These are phyloP conservation scores for Candida sphagnicola DNA, from an alignment of 805 yeast genomes.

Conservation along the genomic window DNA sequence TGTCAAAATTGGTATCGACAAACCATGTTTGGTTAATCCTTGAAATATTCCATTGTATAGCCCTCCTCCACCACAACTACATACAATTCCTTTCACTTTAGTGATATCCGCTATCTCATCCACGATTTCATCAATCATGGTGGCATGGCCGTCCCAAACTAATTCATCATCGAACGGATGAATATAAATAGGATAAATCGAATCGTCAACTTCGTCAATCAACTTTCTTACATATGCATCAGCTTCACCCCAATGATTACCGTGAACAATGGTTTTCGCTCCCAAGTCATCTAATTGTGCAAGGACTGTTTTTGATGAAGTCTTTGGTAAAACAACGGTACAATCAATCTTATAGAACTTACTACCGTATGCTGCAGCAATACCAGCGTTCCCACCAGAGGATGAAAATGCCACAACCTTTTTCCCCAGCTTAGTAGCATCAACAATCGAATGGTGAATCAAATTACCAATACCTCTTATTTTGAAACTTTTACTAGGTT, in stretches of 20 bases:
- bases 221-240: slow-evolving; percentile 17
- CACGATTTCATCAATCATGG: slow-evolving; percentile 21
- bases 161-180: slow-evolving; percentile 30
- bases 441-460: slow-evolving; percentile 29
- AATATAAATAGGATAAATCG: slow-evolving; percentile 20
- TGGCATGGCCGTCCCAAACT: slow-evolving; percentile 29
- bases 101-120: slow-evolving; percentile 12
- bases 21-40: slow-evolving; percentile 14
- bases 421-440: slow-evolving; percentile 15
- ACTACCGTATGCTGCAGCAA: slow-evolving; percentile 30
- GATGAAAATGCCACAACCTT: slow-evolving; percentile 22
- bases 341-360: slow-evolving; percentile 17
- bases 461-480: slow-evolving; percentile 52
- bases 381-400: slow-evolving; percentile 35
- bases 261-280: slow-evolving; percentile 20
- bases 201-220: slow-evolving; percentile 11
- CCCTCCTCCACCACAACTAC: slow-evolving; percentile 36
- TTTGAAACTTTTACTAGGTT: slow-evolving; percentile 58
- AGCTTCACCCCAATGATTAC: slow-evolving; percentile 32
- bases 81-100: slow-evolving; percentile 23
- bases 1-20: slow-evolving; percentile 19
- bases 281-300: slow-evolving; percentile 16
- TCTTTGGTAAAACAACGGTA: slow-evolving; percentile 27
- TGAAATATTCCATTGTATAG: slow-evolving; percentile 24
- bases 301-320: slow-evolving; percentile 16